Evolutionary conservation across 352 stramenopile genomes (phyloP).

Genomic region (Globisporangium sylvaticum): DNA sequence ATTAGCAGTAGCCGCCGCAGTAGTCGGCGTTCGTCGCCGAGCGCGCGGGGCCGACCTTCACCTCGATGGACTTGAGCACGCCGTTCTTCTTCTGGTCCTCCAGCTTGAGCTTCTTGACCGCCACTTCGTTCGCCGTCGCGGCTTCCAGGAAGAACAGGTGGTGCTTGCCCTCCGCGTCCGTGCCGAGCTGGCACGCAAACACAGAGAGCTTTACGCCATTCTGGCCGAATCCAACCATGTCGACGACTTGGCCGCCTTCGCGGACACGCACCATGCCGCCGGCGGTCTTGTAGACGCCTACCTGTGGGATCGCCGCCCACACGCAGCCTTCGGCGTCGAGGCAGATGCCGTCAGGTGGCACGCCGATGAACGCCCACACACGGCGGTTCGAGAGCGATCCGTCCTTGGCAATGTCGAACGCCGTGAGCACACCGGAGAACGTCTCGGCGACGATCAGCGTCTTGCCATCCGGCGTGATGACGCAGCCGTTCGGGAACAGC

Average conservation of each 20-base stretch:
- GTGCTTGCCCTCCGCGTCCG: slow-evolving; percentile 44
- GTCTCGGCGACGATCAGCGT: slow-evolving; percentile 71
- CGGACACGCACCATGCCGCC: slow-evolving; percentile 50
- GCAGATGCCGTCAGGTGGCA: slow-evolving; percentile 53
- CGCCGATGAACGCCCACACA: slow-evolving; percentile 50
- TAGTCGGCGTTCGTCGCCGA: slow-evolving; percentile 35
- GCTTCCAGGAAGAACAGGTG: slow-evolving; percentile 62
- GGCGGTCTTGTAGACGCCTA: slow-evolving; percentile 41
- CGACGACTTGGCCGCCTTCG: slow-evolving; percentile 50
- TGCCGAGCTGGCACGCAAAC: slow-evolving; percentile 61
- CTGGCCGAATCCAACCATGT: slow-evolving; percentile 50
- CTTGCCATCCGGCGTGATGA: slow-evolving; percentile 69
- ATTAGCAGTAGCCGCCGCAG: slow-evolving; percentile 63
- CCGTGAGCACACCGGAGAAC: slow-evolving; percentile 44
- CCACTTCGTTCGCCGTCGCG: slow-evolving; percentile 29
- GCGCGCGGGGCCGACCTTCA: slow-evolving; percentile 43
- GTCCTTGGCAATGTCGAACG: slow-evolving; percentile 56
- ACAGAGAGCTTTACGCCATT: slow-evolving; percentile 52
- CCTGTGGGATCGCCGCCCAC: slow-evolving; percentile 50
- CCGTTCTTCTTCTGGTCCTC: slow-evolving; percentile 35
- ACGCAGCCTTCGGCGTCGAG: slow-evolving; percentile 66
- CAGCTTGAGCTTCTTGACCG: slow-evolving; percentile 36
- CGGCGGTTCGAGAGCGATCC: slow-evolving; percentile 43
- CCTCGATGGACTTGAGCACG: slow-evolving; percentile 40
- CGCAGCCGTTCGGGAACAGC: slow-evolving; percentile 68